Evolutionary conservation across 1,284 basidiomycete species (phyloP), one percentile per base, ranked within the genome.

Genomic region (Kwoniella shivajii): DNA sequence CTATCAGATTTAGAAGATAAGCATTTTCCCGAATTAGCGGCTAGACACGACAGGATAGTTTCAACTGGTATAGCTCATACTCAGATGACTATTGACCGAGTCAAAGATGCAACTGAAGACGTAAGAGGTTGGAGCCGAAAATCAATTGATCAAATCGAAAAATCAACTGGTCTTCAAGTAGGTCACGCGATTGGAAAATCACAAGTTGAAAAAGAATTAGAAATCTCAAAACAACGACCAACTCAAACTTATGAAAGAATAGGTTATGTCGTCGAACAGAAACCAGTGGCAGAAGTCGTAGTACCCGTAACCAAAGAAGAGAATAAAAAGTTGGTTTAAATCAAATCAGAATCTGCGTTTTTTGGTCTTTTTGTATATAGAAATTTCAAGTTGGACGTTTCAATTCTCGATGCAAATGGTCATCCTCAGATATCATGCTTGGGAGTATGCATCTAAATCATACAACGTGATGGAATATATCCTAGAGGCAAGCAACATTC

Each of bases 131-230:
- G 67, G 61, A 82, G 85, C 2, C 75, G 79, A 54, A 74, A 69
- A 22, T 79, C 82, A 1, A 81, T 89, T 26, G 82, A 83, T 20
- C 81, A 81, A 54, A 76, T 89, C 7, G 87, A 92, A 79, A 82
- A 84, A 51, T 73, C 78, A 29, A 90, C 89, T 0, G 89, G 89
- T 0, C 71, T 92, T 70, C 88, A 85, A 78, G 68, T 91, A 39
- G 79, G 80, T 41, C 86, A 87, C 68, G 83, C 82, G 1, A 72
- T 90, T 10, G 84, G 85, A 6, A 80, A 73, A 59, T 65, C 59
- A 20, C 63, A 67, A 24, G 50, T 56, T 51, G 65, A 68, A 41
- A 49, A 62, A 44, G 57, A 61, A 26, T 31, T n/a, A 31, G 26
- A 24, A 6, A 29, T 45, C 26, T 34, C 27, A 36, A 33, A 54